Base-by-base conservation (phyloP, 768 basidiomycete species). In the Hydnum rufescens region DNA sequence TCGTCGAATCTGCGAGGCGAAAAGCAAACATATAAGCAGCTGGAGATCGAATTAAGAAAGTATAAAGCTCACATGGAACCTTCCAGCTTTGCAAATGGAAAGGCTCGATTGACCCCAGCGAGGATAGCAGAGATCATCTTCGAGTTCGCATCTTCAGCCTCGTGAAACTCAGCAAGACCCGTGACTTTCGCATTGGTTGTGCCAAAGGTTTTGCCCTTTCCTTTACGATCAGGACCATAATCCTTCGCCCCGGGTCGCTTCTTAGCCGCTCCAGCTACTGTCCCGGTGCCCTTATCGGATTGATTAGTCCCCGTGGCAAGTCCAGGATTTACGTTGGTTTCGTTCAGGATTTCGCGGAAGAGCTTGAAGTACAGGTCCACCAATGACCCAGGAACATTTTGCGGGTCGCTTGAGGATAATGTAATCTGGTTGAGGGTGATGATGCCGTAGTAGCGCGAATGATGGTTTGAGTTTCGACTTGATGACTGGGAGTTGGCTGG, bases 361-460 rank as follows among this genome's bases (percentile, higher is more conserved):
- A 96, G 73, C 67, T 90, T 82, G 60, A 97, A 99, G 66, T 97
- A 96, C 3, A 90, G 73, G 49, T 89, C 82, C 19, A 96, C 78
- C 55, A 96, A 70, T 55, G 76, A 73, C 44, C 78, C 65, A 13
- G 90, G 82, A 5, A 89, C 82, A 0, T 76, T 76, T 5, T 74
- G 70, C 13, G 44, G 13, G 58, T 95, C 90, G 36, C 59, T 59
- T 5, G 68, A 62, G 5, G 70, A 69, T 29, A 96, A 70, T 36
- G 88, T 76, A 54, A 92, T 79, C 65, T 97, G 95, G 63, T 96
- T 96, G 58, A 96, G 79, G 0, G 95, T 95, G 61, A 95, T 88
- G 3, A 82, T 72, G 16, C 87, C 78, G 64, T 96, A 99, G 66
- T 97, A 99, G 49, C 80, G 74, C 0, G 80, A 82, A 64, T 96